Conservation (phyloP, 805 yeast genomes). For the Metschnikowia cerradonensis region DNA sequence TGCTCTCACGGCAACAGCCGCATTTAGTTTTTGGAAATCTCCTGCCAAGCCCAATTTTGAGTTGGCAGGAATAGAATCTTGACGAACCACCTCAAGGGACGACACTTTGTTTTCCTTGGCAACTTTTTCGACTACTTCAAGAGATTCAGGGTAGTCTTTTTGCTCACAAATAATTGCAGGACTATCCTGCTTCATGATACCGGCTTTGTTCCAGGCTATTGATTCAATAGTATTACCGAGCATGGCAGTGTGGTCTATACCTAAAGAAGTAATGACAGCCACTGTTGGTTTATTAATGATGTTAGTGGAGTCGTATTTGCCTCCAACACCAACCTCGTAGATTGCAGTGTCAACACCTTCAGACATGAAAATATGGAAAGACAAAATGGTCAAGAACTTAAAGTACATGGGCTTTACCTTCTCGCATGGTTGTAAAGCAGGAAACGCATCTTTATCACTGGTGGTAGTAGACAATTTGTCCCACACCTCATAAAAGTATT, state of each 20-base stretch:
- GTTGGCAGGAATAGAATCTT: constrained; percentile 36
- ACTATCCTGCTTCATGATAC: constrained; percentile 70
- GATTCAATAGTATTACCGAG: constrained; percentile 83
- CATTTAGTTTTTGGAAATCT: constrained; percentile 78
- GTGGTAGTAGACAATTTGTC: constrained; percentile 61
- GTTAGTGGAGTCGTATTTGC: constrained; percentile 95
- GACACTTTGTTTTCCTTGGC: constrained; percentile 58
- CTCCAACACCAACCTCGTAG: constrained; percentile 98
- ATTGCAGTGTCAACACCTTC: constrained; percentile 94
- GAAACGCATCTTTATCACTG: constrained; percentile 57
- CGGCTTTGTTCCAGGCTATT: constrained; percentile 96
- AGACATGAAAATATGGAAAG: constrained; percentile 83
- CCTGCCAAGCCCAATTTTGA: constrained; percentile 73
- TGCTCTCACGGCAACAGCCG: constrained; percentile 78
- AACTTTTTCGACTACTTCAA: constrained; percentile 55
- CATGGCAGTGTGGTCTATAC: constrained; percentile 86
- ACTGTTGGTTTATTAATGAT: constrained; percentile 74
- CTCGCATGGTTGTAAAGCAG: constrained; percentile 58
- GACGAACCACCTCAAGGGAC: constrained; percentile 48
- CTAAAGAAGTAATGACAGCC: constrained; percentile 81
- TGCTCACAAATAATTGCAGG: constrained; percentile 66
- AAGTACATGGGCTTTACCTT: constrained; percentile 88
- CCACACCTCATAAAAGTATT: constrained; percentile 94
- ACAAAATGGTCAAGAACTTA: constrained; percentile 80
- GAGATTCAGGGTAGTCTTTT: constrained; percentile 47